Evolutionary conservation across 2,329 filamentous ascomycete species (phyloP), one percentile per base, ranked within the genome.

Genomic region (Thielaviopsis populi): DNA sequence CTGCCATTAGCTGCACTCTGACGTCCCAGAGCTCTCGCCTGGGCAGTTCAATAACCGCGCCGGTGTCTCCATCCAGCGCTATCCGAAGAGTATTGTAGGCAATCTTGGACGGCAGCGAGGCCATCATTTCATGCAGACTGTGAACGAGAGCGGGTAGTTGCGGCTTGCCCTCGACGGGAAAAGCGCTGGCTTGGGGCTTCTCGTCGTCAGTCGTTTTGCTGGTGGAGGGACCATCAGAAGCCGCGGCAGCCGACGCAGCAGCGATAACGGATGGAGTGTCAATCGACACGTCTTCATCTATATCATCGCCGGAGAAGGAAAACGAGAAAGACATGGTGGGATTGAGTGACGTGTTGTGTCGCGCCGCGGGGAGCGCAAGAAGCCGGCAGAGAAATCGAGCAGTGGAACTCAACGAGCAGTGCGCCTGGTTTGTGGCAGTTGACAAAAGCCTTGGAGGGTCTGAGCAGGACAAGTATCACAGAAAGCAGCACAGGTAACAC

Each of bases 1-100:
- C 83, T 27, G 87, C 87, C 85, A 92, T 91, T 65, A 94, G 77
- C 75, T 94, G 89, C 43, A 91, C 79, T 41, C 87, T 81, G 46
- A 92, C 85, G 71, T 94, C 89, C 83, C 88, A 92, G 56, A 94
- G 78, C 72, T 91, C 88, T 65, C 89, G 82, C 46, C 88, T 83
- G 0, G 88, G 88, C 7, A 94, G 76, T 53, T 86, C 84, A 4
- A n/a, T n/a, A n/a, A 75, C 19, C 13, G 60, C 43, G 8, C 33
- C 42, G 0, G 48, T 17, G 5, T 33, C 41, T 1, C 13, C 54
- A 27, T 62, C 58, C 4, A 86, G 79, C 22, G 78, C 76, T 61
- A 90, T 79, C 7, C 76, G 74, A 19, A 91, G 74, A 13, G 78
- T 79, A 69, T 80, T 78, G 73, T 86, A 92, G 19, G 86, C 84